Base-by-base conservation (phyloP, 345 rosid genomes). In the Euphorbia peplus region DNA sequence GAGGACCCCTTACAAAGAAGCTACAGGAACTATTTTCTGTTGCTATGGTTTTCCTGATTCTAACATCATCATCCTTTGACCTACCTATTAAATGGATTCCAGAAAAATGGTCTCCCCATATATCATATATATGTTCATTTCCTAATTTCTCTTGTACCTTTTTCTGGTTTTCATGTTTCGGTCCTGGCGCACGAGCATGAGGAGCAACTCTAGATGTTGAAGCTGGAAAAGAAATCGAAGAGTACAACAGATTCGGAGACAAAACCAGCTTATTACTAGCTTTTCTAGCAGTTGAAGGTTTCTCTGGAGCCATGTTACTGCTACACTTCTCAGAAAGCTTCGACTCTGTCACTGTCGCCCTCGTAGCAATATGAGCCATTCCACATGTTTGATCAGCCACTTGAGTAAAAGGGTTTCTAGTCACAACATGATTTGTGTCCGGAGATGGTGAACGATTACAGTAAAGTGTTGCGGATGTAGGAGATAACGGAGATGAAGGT, bases 31-130 rank as follows among this genome's bases (percentile, higher is more conserved):
- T 80, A 63, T 69, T 75, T 73, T 70, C 81, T 55, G 69, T 71
- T 64, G 67, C 70, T 61, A 73, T 61, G 21, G 79, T 73, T 75
- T 68, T 81, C 72, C 80, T 72, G n/a, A 77, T 76, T 44, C 63
- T 67, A 66, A 64, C 83, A 66, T 81, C 83, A 66, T 62, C 83
- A 66, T 81, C 83, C 67, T 71, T 79, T 53, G 77, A 76, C 73
- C 74, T 61, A 72, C 75, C 85, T 70, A 52, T 65, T 53, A 79
- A 64, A 76, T 69, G 66, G 55, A 90, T 85, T 35, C 83, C 79
- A 59, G 87, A 79, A 70, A 89, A 77, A 81, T 88, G 98, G 69
- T 89, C 87, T 30, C 97, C 96, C 98, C 93, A 93, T 8, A 93
- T 93, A 73, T 91, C 92, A 32, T 91, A 91, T 14, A 67, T 75